Conservation (phyloP, 2,329 filamentous ascomycete genomes). For the Daldinia sp. region DNA sequence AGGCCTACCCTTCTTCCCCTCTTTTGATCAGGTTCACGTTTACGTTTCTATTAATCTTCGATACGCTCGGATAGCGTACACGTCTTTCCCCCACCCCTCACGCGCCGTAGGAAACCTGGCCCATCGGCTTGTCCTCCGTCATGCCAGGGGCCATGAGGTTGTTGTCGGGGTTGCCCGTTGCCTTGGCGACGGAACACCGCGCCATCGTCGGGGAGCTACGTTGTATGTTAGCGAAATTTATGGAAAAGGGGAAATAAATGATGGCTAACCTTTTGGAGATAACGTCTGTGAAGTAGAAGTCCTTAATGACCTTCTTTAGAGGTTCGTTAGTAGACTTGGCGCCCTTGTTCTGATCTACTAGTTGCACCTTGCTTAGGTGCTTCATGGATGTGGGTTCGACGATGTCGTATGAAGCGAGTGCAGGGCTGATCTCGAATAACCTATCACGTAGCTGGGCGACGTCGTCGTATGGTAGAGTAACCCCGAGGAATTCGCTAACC, state of each 20-base stretch:
- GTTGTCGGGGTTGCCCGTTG: constrained; percentile 77
- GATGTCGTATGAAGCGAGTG: constrained; percentile 87
- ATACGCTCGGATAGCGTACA: constrained; percentile 3
- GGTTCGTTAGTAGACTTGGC: constrained; percentile 74
- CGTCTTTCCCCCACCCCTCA: constrained; percentile 50
- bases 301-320: constrained; percentile 86
- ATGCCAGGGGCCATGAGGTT: constrained; percentile 81
- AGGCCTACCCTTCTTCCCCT: neutral
- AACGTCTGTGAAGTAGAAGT: constrained; percentile 98
- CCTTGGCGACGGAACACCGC: constrained; percentile 93
- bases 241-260: constrained; percentile 32
- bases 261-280: constrained; percentile 88
- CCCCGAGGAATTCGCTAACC: constrained; percentile 87
- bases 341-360: constrained; percentile 96
- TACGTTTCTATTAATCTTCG: constrained; percentile 33
- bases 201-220: constrained; percentile 97
- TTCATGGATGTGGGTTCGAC: constrained; percentile 81
- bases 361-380: constrained; percentile 87
- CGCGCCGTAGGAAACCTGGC: constrained; percentile 66
- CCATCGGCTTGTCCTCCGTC: constrained; percentile 68
- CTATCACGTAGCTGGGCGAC: constrained; percentile 88
- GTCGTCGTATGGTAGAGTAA: constrained; percentile 90
- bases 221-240: constrained; percentile 20
- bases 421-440: constrained; percentile 93
- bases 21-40: constrained; percentile 7